Conservation (phyloP, 352 stramenopile genomes). For the Globisporangium viniferum region DNA sequence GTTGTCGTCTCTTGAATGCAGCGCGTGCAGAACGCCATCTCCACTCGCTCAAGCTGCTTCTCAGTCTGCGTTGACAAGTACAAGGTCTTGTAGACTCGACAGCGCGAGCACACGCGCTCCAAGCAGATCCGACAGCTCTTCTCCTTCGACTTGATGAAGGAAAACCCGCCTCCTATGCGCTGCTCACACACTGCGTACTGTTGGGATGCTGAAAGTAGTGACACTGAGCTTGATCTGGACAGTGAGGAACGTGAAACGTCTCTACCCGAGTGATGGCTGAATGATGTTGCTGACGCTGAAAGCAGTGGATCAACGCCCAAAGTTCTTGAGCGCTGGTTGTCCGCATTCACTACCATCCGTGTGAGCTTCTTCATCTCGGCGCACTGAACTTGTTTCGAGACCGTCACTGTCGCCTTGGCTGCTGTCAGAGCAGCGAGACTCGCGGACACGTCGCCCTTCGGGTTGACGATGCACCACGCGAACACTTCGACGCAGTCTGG, state of each 20-base stretch:
- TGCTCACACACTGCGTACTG: background rate
- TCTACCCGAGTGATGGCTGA: no score
- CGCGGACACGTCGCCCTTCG: background rate
- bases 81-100: conserved; percentile 19
- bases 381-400: background rate
- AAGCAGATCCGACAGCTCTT: conserved; percentile 4
- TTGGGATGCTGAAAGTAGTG: no score
- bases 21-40: conserved; percentile 27
- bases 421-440: background rate
- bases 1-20: conserved; percentile 20
- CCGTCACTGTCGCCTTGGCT: background rate
- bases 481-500: background rate
- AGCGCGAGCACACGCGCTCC: conserved; percentile 23
- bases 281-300: no score
- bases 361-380: background rate
- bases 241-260: no score
- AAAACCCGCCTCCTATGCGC: background rate
- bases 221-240: no score
- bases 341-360: background rate
- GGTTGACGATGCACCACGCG: background rate
- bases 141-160: background rate
- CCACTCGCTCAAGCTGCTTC: conserved; percentile 20
- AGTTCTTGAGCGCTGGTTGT: no score
- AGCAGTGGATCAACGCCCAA: no score
- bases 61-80: conserved; percentile 20